phyloP scores from a whole-genome alignment of 768 basidiomycete genomes.

The Dentipellis fragilis region DNA sequence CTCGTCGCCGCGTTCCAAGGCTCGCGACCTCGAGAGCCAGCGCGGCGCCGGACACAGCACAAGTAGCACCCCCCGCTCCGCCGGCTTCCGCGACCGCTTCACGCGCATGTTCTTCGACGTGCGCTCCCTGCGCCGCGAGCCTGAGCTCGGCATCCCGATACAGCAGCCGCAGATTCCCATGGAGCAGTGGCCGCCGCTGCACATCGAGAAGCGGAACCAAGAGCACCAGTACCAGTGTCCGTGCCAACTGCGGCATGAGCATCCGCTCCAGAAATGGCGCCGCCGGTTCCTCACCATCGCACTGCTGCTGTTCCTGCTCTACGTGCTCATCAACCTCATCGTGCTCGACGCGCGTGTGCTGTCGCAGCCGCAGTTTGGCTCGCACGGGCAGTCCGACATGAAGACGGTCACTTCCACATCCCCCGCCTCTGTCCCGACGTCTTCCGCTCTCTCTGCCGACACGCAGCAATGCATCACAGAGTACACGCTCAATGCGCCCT shows the following conservation, averaged over 20 bases:
- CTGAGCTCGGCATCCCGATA: slow-evolving; percentile 19
- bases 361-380: slow-evolving; percentile 9
- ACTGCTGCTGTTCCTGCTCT: slow-evolving; percentile 30
- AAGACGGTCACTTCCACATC: slow-evolving; percentile 5
- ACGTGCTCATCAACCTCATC: slow-evolving; percentile 30
- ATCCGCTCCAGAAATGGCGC: slow-evolving; percentile 18
- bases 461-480: slow-evolving; percentile 36
- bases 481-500: slow-evolving; percentile 34
- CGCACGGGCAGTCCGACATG: background rate
- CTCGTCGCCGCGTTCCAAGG: slow-evolving; percentile 14
- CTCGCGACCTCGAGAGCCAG: slow-evolving; percentile 12
- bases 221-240: slow-evolving; percentile 10
- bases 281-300: slow-evolving; percentile 22
- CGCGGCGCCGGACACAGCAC: slow-evolving; percentile 3
- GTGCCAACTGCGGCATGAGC: slow-evolving; percentile 17
- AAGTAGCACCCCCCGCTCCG: slow-evolving; percentile 10
- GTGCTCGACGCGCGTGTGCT: slow-evolving; percentile 29
- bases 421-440: slow-evolving; percentile 13
- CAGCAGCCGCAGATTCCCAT: slow-evolving; percentile 10
- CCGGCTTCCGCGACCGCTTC: slow-evolving; percentile 23
- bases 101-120: slow-evolving; percentile 28
- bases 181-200: slow-evolving; percentile 28
- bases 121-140: slow-evolving; percentile 19
- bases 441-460: slow-evolving; percentile 25
- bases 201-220: slow-evolving; percentile 23